Percentiles rank a stretch among this genome's conserved stretches.
phyloP scores from a whole-genome alignment of 768 basidiomycete species.

The Leccinum uliginosum region DNA sequence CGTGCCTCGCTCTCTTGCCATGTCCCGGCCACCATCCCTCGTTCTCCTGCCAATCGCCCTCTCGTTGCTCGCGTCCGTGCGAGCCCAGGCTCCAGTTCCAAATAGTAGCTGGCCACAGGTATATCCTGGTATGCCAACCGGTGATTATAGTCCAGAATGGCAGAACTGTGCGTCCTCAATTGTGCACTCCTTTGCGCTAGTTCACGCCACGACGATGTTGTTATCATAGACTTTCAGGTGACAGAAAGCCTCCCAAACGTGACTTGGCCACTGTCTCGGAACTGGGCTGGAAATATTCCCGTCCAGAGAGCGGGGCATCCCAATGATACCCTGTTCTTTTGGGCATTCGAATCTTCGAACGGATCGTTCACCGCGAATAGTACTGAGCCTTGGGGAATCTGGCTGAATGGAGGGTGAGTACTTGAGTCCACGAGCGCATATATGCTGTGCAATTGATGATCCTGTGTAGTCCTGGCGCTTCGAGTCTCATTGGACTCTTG shows the following conservation, averaged over 20 bases:
- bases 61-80: neutral
- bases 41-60: neutral
- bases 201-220: neutral
- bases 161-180: conserved; percentile 46
- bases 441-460: neutral
- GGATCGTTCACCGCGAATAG: conserved; percentile 49
- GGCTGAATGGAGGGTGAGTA: conserved; percentile 70
- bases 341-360: conserved; percentile 51
- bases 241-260: conserved; percentile 55
- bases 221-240: conserved; percentile 53
- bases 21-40: neutral
- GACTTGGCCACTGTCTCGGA: conserved; percentile 44
- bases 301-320: conserved; percentile 58
- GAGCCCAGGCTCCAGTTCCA: neutral
- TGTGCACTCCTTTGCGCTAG: too few relatives aligned
- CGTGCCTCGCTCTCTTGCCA: neutral
- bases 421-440: conserved; percentile 13
- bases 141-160: conserved; percentile 55
- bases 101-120: conserved; percentile 32
- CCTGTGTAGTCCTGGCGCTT: conserved; percentile 53
- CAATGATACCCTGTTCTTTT: conserved; percentile 63
- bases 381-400: conserved; percentile 62
- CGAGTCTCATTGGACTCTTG: conserved; percentile 58
- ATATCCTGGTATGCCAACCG: conserved; percentile 40
- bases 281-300: conserved; percentile 62